Percentiles rank a stretch among this genome's conserved stretches.
phyloP scores from a whole-genome alignment of 257 asterid genomes.

The Nicotiana undulata region DNA sequence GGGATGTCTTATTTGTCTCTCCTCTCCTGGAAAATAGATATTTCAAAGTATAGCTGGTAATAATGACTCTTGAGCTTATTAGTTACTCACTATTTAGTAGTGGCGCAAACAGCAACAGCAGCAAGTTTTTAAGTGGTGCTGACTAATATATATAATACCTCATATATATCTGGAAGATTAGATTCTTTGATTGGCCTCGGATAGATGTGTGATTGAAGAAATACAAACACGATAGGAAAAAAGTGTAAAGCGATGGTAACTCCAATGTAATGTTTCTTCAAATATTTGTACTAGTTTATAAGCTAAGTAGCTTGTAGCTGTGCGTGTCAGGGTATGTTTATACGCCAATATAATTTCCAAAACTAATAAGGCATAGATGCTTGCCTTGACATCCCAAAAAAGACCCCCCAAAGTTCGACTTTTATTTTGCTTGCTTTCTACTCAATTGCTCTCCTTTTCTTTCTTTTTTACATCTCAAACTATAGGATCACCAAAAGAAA shows the following conservation, averaged over 20 bases:
- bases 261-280: not conserved
- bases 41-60: not conserved
- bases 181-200: conserved; percentile 37
- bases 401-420: not conserved
- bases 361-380: conserved; percentile 49
- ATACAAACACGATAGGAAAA: conserved; percentile 19
- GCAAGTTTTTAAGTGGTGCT: not conserved
- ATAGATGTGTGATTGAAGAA: conserved; percentile 49
- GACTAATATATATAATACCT: conserved; percentile 2
- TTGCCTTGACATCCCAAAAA: conserved; percentile 54
- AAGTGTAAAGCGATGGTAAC: not conserved
- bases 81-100: not conserved
- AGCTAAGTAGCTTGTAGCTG: conserved; percentile 8
- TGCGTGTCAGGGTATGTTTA: not conserved
- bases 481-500: not conserved
- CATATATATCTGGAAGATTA: conserved; percentile 15
- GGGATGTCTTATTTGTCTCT: not conserved
- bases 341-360: not conserved
- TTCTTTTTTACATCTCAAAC: not conserved
- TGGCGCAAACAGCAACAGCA: not conserved
- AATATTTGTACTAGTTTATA: conserved; percentile 13
- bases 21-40: not conserved
- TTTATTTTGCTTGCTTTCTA: conserved; percentile 76
- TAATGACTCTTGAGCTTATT: not conserved
- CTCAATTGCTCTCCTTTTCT: conserved; percentile 38